Base-by-base conservation (phyloP, 805 yeast genomes). In the Priceomyces medius region DNA sequence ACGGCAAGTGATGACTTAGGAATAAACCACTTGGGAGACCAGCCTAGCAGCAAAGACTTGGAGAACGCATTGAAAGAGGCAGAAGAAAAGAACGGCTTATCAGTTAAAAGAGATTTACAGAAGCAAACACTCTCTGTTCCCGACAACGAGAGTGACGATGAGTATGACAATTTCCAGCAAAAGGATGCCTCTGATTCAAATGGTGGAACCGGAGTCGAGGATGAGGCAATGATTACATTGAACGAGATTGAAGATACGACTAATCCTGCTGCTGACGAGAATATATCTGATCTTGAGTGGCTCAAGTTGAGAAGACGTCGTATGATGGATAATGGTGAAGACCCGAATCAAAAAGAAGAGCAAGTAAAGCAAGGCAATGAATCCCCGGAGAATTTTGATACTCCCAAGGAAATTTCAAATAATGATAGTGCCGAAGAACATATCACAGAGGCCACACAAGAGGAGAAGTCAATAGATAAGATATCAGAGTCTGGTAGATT, bases 241-340 rank as follows among this genome's bases (percentile, higher is more conserved):
- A 58, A 59, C 51, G 61, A 47, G 8, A 31, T 56, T 41, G 42
- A 48, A 2, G 57, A 48, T 3, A 48, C 46, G 3, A 58, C 43
- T 49, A 51, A 50, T 1, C 40, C 64, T 3, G 80, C 78, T 5
- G 64, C 64, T 26, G 78, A 79, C 50, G 79, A 74, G 42, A 64
- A 53, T 10, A 73, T 85, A 10, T 75, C 89, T 10, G 96, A 90
- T 66, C 63, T 86, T 39, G 96, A 90, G 43, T 90, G 98, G 98
- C 74, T 90, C 45, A 80, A 81, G 54, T 77, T 75, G 51, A 80
- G 86, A 60, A 77, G 93, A 61, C 78, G 74, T 17, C 78, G 93
- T 57, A 86, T 90, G 55, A 64, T 58, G 36, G 75, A 69, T 20
- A 56, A 57, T 36, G 64, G 50, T n/a, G 53, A 45, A 19, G 44